Base-by-base conservation (phyloP, 2,329 filamentous ascomycete genomes). In the Botrytis tulipae region DNA sequence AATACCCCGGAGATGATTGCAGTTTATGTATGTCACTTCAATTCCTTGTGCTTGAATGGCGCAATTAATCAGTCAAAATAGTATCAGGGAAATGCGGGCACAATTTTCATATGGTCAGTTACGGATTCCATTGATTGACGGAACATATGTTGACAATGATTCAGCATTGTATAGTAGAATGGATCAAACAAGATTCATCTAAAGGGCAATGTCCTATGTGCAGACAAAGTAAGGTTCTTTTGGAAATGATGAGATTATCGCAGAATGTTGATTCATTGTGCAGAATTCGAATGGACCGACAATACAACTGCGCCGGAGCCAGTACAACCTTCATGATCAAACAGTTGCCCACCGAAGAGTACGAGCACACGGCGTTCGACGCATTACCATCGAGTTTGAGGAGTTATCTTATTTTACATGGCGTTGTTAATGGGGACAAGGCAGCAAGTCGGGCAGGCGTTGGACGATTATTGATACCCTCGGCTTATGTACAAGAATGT, bases 121-220 rank as follows among this genome's bases (percentile, higher is more conserved):
- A 29, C 29, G 22, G 16, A 18, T 35, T 14, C 3, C n/a, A 51
- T 48, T 6, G 25, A 61, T 29, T 20, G n/a, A n/a, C 8, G 54
- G 2, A 10, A 29, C 12, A 37, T 25, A 62, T 66, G 76, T 37
- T 73, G 4, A 68, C 37, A 48, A 77, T 57, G 22, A 16, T 29
- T 16, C 62, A 97, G 94, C 96, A 99, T 83, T 99, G 96, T 83
- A 96, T 99, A 78, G 87, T 92, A 79, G 93, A 94, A 80, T 99
- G 96, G 96, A 94, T 99, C 78, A 93, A 96, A 80, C 95, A 98
- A 82, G 96, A 98, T 76, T 91, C 93, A 20, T 93, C 95, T 42
- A 95, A 94, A 79, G 95, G 95, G 35, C 92, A 98, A 76, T 99
- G 96, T 82, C 96, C 96, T 42, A 98, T 99, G 96, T 99, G 96